A percentile compares a stretch with the other conserved stretches of the same genome.
Evolutionary conservation across 2,329 filamentous ascomycete genomes (phyloP).

Genomic region (Fusarium keratoplasticum): DNA sequence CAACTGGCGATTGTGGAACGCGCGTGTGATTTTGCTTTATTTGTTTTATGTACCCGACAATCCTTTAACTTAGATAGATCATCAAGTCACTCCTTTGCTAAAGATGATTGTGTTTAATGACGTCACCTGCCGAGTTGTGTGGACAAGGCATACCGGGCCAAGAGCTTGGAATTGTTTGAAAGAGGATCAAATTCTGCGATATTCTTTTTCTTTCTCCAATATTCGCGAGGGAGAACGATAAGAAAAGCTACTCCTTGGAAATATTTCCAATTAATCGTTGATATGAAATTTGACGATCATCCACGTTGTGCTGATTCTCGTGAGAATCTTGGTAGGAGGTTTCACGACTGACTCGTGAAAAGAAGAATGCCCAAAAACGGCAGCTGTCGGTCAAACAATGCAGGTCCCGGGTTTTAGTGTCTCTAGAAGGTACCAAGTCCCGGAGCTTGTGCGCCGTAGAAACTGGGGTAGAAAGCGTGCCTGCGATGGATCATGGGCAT

Average conservation of each 20-base stretch:
- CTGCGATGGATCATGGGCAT: conserved; percentile 6
- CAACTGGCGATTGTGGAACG: background rate
- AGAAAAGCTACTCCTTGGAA: background rate
- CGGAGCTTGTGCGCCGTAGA: background rate
- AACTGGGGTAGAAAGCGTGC: background rate
- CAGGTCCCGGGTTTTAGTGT: background rate
- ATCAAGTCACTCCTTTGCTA: background rate
- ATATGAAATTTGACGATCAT: background rate
- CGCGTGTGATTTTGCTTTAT: background rate
- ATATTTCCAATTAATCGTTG: background rate
- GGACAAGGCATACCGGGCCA: background rate
- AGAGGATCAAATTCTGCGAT: background rate
- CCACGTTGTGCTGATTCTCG: background rate
- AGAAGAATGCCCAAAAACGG: background rate
- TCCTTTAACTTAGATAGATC: background rate
- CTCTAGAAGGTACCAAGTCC: background rate
- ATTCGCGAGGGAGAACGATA: background rate
- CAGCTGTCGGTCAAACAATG: background rate
- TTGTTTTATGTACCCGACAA: background rate
- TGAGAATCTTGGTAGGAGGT: background rate
- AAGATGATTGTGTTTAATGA: background rate
- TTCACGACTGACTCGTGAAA: background rate
- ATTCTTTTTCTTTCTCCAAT: background rate
- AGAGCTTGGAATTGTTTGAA: background rate
- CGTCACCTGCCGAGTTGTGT: background rate